A percentile compares a stretch with the other conserved stretches of the same genome.
Conservation (phyloP, 495 filamentous ascomycete genomes). For the Tuber aestivum region DNA sequence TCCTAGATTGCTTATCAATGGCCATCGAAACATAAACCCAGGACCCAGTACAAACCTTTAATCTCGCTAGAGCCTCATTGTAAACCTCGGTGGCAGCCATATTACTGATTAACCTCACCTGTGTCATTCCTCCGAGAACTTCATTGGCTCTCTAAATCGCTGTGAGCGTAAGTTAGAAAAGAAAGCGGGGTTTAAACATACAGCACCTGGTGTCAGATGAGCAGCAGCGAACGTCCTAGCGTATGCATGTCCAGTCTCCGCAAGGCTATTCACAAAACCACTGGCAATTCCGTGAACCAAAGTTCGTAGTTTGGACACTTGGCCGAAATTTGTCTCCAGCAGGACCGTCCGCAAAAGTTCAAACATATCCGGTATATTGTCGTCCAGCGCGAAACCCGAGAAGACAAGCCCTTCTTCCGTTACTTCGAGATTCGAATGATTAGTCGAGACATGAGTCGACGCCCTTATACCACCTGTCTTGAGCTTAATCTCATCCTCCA, state of each 20-base stretch:
- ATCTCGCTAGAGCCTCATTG: conserved; percentile 68
- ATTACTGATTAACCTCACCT: conserved; percentile 75
- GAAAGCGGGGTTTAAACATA: conserved; percentile 47
- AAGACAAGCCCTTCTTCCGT: conserved; percentile 76
- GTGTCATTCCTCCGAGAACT: conserved; percentile 76
- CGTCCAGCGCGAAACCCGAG: conserved; percentile 76
- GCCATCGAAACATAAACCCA: conserved; percentile 57
- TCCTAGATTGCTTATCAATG: conserved; percentile 15
- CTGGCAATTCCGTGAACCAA: conserved; percentile 77
- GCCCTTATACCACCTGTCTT: conserved; percentile 90
- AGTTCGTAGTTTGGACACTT: conserved; percentile 72
- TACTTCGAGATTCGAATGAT: conserved; percentile 60
- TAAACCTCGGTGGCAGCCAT: conserved; percentile 52
- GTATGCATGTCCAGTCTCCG: conserved; percentile 76
- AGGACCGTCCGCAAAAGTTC: conserved; percentile 73
- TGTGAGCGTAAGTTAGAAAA: neutral
- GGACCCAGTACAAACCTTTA: conserved; percentile 70
- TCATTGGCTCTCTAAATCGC: conserved; percentile 48
- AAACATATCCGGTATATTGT: conserved; percentile 85
- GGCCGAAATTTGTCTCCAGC: conserved; percentile 80
- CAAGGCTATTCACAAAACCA: conserved; percentile 85
- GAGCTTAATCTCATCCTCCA: conserved; percentile 90
- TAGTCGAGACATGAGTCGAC: conserved; percentile 68
- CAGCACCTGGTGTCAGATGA: conserved; percentile 61
- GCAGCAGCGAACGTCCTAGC: conserved; percentile 78